Conservation (phyloP, 1,139 yeast species). For the Taiozyma sp. region DNA sequence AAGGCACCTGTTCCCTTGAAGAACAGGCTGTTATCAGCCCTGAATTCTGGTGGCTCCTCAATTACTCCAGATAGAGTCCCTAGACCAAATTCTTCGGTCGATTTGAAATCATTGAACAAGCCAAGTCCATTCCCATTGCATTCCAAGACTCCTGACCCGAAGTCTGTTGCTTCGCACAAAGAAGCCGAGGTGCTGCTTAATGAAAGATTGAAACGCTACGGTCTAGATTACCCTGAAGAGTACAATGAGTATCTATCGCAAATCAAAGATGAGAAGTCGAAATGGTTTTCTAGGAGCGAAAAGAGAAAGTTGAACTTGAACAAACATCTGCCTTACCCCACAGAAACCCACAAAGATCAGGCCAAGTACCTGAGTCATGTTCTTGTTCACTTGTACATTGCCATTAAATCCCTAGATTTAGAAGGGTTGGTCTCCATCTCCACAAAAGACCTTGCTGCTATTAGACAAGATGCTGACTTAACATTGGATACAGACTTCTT, state of each 20-base stretch:
- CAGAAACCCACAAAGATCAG: constrained; percentile 67
- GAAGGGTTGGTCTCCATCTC: constrained; percentile 70
- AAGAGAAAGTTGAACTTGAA: constrained; percentile 57
- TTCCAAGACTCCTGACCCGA: constrained; percentile 21
- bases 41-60: constrained; percentile 2
- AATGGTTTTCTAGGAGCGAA: constrained; percentile 49
- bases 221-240: constrained; percentile 55
- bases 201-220: constrained; percentile 43
- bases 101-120: constrained; percentile 7
- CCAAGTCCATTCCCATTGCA: constrained; percentile 6
- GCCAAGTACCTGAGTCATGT: constrained; percentile 77
- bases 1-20: constrained; percentile 22
- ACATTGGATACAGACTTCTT: constrained; percentile 51
- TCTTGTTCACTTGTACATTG: constrained; percentile 72
- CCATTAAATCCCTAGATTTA: constrained; percentile 71
- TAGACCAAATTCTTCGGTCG: constrained; percentile 18
- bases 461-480: constrained; percentile 40
- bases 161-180: constrained; percentile 3
- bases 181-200: constrained; percentile 19
- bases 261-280: constrained; percentile 47
- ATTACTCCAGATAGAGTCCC: not conserved
- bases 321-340: constrained; percentile 67
- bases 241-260: constrained; percentile 34
- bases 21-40: constrained; percentile 10
- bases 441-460: constrained; percentile 49